Percentiles rank a stretch among this genome's conserved stretches.
phyloP scores from a whole-genome alignment of 768 basidiomycete genomes.

The Russula emetica region DNA sequence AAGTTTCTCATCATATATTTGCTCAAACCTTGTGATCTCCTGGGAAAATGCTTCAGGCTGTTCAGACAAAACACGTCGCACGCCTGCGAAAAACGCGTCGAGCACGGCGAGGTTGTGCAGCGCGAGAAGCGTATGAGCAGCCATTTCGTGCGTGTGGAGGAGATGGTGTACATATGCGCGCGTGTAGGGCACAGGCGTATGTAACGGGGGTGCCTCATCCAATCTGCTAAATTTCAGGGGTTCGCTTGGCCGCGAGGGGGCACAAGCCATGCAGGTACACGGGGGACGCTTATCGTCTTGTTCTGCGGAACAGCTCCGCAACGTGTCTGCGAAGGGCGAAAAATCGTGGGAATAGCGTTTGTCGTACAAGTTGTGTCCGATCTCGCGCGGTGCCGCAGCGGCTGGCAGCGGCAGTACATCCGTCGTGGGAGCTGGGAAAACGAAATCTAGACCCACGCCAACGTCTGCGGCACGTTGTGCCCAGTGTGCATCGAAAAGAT shows the following conservation, averaged over 20 bases:
- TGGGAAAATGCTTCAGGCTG: constrained; percentile 33
- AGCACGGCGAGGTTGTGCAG: constrained; percentile 74
- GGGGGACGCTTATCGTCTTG: constrained; percentile 39
- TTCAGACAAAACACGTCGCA: constrained; percentile 41
- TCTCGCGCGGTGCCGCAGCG: constrained; percentile 37
- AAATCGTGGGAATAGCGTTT: constrained; percentile 58
- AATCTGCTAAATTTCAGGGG: constrained; percentile 28
- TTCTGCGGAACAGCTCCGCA: constrained; percentile 39
- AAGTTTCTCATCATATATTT: constrained; percentile 47
- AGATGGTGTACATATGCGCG: constrained; percentile 80
- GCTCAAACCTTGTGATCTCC: constrained; percentile 51
- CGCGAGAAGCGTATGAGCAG: constrained; percentile 67
- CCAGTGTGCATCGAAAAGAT: constrained; percentile 74
- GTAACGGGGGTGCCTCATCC: constrained; percentile 34
- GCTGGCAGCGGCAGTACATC: neutral
- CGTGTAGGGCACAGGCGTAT: constrained; percentile 36
- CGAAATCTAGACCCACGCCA: constrained; percentile 77
- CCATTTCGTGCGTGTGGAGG: constrained; percentile 87
- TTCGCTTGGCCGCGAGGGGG: constrained; percentile 25
- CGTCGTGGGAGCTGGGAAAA: constrained; percentile 48
- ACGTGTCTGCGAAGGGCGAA: constrained; percentile 43
- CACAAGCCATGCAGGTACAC: constrained; percentile 33
- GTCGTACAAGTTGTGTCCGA: constrained; percentile 76
- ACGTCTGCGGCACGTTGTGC: constrained; percentile 60
- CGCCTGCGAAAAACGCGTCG: constrained; percentile 55